Conservation (phyloP, 306 rosid genomes). For the Corylus avellana region DNA sequence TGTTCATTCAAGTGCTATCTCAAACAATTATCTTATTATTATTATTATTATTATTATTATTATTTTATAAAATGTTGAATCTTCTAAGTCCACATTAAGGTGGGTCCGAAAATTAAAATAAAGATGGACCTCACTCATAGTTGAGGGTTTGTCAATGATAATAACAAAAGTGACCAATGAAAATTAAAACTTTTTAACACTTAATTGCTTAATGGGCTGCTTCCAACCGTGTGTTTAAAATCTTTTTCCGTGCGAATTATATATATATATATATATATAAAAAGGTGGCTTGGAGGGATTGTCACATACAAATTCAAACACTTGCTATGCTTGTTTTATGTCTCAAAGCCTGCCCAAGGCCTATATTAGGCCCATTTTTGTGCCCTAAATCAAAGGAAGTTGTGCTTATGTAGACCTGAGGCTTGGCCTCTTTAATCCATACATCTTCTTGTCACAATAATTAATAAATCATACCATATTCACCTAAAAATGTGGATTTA, state of each 20-base stretch:
- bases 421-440: background rate
- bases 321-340: background rate
- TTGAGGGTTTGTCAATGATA: background rate
- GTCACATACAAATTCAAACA: too few relatives aligned
- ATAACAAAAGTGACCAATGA: background rate
- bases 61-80: background rate
- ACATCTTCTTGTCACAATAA: too few relatives aligned
- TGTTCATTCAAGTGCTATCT: background rate
- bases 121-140: background rate
- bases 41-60: background rate
- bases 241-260: too few relatives aligned
- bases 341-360: background rate
- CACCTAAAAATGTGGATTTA: too few relatives aligned
- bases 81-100: background rate
- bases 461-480: too few relatives aligned
- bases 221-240: too few relatives aligned
- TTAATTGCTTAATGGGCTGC: too few relatives aligned
- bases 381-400: background rate
- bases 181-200: too few relatives aligned
- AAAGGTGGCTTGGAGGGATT: too few relatives aligned
- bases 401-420: background rate
- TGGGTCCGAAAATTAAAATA: conserved; percentile 4
- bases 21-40: background rate
- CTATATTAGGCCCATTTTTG: background rate
- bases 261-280: too few relatives aligned